Conservation (phyloP, 176 grass and related monocot genomes). For the Chloris gayana region DNA sequence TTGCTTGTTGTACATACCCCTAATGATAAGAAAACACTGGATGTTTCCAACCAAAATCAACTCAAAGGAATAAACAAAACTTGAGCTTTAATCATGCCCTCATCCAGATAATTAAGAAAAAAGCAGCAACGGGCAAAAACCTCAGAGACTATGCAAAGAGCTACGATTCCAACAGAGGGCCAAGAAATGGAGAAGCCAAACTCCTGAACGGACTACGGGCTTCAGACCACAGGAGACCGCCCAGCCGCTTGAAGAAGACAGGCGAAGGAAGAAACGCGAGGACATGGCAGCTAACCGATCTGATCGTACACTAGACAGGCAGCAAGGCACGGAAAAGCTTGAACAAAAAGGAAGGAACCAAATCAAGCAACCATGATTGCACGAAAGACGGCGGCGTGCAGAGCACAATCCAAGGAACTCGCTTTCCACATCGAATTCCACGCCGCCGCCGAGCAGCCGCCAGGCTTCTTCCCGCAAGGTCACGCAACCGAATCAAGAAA, state of each 20-base stretch:
- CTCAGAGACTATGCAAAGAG: background rate
- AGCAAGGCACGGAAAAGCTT: slow-evolving; percentile 29
- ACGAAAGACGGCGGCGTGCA: slow-evolving; percentile 45
- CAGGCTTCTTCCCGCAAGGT: slow-evolving; percentile 6
- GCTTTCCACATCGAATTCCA: slow-evolving; percentile 42
- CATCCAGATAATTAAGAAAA: background rate
- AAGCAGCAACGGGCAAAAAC: slow-evolving; percentile 7
- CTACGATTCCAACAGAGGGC: background rate
- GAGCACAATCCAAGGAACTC: slow-evolving; percentile 34
- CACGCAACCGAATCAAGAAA: slow-evolving; percentile 24
- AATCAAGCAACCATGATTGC: slow-evolving; percentile 69
- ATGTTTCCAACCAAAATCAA: slow-evolving; percentile 20
- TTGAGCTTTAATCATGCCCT: slow-evolving; percentile 17
- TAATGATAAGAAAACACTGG: background rate
- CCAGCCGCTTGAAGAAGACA: background rate
- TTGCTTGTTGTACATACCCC: background rate
- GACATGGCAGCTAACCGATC: background rate
- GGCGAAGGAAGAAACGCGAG: slow-evolving; percentile 29
- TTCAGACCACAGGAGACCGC: background rate
- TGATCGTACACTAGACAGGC: slow-evolving; percentile 1
- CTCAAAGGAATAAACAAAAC: background rate
- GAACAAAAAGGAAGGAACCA: slow-evolving; percentile 38
- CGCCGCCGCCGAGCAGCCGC: slow-evolving; percentile 2
- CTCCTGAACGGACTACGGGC: background rate
- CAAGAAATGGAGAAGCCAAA: slow-evolving; percentile 5